phyloP scores from a whole-genome alignment of 2,329 filamentous ascomycete genomes.

The Ophiostoma triangulosporum region DNA sequence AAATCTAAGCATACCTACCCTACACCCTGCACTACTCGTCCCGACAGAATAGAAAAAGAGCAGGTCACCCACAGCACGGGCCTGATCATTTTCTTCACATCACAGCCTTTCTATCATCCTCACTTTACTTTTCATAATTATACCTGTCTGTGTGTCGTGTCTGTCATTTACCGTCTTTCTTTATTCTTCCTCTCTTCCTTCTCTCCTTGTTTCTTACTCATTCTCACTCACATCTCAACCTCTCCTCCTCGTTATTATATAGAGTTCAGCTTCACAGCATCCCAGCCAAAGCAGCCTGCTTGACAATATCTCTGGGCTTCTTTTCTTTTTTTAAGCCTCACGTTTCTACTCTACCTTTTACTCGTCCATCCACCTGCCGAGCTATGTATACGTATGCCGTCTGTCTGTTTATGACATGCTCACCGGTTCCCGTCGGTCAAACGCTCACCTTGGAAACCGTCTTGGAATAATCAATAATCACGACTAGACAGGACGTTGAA shows the following conservation, averaged over 20 bases:
- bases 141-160: not conserved
- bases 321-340: not conserved
- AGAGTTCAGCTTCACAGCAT: not conserved
- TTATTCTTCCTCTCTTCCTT: not conserved
- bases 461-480: not conserved
- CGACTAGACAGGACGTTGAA: not conserved
- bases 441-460: not conserved
- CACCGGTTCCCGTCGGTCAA: slow-evolving; percentile 2
- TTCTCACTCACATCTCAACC: not conserved
- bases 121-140: not conserved
- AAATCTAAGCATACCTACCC: too few species aligned
- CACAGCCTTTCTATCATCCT: not conserved
- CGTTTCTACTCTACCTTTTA: not conserved
- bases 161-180: not conserved
- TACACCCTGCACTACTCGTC: not conserved
- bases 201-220: not conserved
- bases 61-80: not conserved
- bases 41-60: not conserved
- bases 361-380: slow-evolving; percentile 10
- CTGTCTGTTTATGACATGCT: slow-evolving; percentile 27
- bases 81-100: not conserved
- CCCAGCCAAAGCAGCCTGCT: slow-evolving; percentile 3
- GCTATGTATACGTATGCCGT: slow-evolving; percentile 40
- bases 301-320: not conserved
- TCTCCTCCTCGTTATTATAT: not conserved